Evolutionary conservation across 2,329 filamentous ascomycete genomes (phyloP).

Genomic region (Alternaria burnsii): DNA sequence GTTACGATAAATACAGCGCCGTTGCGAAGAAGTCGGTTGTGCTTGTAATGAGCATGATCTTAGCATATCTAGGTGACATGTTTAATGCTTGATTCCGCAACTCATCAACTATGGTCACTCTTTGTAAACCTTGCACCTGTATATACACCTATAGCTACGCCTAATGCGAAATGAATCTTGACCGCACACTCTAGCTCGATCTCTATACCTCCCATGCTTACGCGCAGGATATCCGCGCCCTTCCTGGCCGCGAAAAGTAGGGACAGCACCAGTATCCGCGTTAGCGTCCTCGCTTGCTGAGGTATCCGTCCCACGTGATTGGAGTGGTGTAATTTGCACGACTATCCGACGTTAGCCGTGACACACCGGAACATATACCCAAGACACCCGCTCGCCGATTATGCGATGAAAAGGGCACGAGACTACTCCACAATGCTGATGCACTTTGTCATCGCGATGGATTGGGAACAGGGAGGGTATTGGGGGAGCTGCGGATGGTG

Average conservation of each 20-base stretch:
- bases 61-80: background rate
- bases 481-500: slow-evolving; percentile 41
- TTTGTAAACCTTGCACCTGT: background rate
- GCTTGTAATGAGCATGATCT: background rate
- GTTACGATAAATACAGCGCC: background rate
- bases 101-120: background rate
- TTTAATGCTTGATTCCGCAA: too few species aligned
- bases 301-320: slow-evolving; percentile 34
- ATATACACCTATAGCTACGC: background rate
- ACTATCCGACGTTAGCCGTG: slow-evolving; percentile 38
- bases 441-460: slow-evolving; percentile 13
- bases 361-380: slow-evolving; percentile 34
- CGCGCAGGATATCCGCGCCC: slow-evolving; percentile 24
- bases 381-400: slow-evolving; percentile 12
- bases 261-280: slow-evolving; percentile 30
- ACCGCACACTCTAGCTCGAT: background rate
- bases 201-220: slow-evolving; percentile 6
- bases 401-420: slow-evolving; percentile 16
- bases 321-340: background rate
- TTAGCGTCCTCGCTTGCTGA: slow-evolving; percentile 12
- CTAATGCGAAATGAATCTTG: background rate
- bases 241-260: slow-evolving; percentile 12
- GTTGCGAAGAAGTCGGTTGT: background rate
- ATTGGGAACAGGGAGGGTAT: slow-evolving; percentile 24
- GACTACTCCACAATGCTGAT: slow-evolving; percentile 14